A percentile compares a stretch with the other conserved stretches of the same genome.
Conservation (phyloP, 2,329 filamentous ascomycete genomes). For the Nigrograna mackinnonii region DNA sequence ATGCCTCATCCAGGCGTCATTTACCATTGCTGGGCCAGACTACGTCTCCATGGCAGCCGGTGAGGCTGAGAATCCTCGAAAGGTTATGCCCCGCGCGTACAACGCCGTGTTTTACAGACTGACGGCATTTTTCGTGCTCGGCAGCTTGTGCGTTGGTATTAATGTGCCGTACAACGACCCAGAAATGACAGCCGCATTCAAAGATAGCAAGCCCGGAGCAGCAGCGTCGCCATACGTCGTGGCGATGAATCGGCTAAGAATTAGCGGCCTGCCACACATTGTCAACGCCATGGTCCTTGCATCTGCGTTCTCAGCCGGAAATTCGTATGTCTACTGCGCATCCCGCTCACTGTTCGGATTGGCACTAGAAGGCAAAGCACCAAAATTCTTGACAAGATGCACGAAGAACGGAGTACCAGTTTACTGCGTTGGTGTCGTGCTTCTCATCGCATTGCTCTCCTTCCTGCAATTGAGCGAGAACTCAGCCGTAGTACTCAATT, state of each 20-base stretch:
- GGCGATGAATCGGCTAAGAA: slow-evolving; percentile 59
- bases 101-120: slow-evolving; percentile 81
- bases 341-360: slow-evolving; percentile 59
- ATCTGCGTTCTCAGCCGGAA: slow-evolving; percentile 59
- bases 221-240: slow-evolving; percentile 69
- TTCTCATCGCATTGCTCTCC: slow-evolving; percentile 69
- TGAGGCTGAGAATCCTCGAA: slow-evolving; percentile 50
- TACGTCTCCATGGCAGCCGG: slow-evolving; percentile 55
- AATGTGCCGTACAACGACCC: slow-evolving; percentile 72
- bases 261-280: slow-evolving; percentile 60
- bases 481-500: slow-evolving; percentile 70
- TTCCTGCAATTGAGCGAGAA: slow-evolving; percentile 75
- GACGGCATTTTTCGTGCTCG: slow-evolving; percentile 75
- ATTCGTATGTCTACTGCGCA: slow-evolving; percentile 60
- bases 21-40: slow-evolving; percentile 52
- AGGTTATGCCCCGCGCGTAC: slow-evolving; percentile 70
- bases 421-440: slow-evolving; percentile 70
- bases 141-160: slow-evolving; percentile 70
- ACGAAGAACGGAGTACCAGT: slow-evolving; percentile 71
- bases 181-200: slow-evolving; percentile 64
- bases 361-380: slow-evolving; percentile 58
- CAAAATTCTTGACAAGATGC: slow-evolving; percentile 57
- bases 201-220: slow-evolving; percentile 63
- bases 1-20: slow-evolving; percentile 66
- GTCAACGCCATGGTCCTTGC: slow-evolving; percentile 62